phyloP scores from a whole-genome alignment of 148 eudicot genomes.

The Nepenthes gracilis region DNA sequence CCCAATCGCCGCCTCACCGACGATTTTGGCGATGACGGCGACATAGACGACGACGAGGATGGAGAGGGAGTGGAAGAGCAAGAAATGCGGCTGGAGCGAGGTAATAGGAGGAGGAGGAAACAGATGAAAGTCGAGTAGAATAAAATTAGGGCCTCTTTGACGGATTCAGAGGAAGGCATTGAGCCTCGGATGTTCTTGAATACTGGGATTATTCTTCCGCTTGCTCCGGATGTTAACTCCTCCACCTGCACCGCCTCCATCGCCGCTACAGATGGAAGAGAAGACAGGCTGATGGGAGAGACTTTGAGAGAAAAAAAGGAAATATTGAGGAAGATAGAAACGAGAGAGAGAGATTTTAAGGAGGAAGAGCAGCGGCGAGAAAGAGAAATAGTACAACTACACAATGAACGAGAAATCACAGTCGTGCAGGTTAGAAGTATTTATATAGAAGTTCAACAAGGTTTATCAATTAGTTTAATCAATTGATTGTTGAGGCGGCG shows the following conservation, averaged over 20 bases:
- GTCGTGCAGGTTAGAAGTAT: too few species aligned
- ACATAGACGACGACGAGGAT: conserved; percentile 8
- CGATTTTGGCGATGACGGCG: conserved; percentile 16
- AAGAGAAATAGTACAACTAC: too few species aligned
- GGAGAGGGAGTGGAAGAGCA: conserved; percentile 19
- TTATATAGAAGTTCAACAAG: too few species aligned
- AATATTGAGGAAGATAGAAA: too few species aligned
- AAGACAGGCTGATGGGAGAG: too few species aligned
- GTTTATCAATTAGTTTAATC: too few species aligned
- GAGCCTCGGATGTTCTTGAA: conserved; percentile 36
- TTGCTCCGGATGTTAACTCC: conserved; percentile 94
- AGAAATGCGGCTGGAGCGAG: conserved; percentile 18
- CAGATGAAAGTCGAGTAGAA: conserved; percentile 68
- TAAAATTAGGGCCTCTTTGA: conserved; percentile 34
- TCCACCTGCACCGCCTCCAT: conserved; percentile 45
- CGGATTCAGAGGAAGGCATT: conserved; percentile 32
- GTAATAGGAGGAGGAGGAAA: conserved; percentile 45
- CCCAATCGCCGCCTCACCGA: conserved; percentile 12
- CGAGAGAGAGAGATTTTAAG: too few species aligned
- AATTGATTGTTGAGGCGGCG: too few species aligned
- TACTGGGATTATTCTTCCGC: conserved; percentile 76
- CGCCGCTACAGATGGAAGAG: too few species aligned
- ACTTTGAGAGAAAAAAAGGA: too few species aligned
- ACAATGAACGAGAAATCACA: too few species aligned
- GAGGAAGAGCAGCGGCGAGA: too few species aligned